phyloP scores from a whole-genome alignment of 495 filamentous ascomycete species.

The Talaromyces stipitatus region DNA sequence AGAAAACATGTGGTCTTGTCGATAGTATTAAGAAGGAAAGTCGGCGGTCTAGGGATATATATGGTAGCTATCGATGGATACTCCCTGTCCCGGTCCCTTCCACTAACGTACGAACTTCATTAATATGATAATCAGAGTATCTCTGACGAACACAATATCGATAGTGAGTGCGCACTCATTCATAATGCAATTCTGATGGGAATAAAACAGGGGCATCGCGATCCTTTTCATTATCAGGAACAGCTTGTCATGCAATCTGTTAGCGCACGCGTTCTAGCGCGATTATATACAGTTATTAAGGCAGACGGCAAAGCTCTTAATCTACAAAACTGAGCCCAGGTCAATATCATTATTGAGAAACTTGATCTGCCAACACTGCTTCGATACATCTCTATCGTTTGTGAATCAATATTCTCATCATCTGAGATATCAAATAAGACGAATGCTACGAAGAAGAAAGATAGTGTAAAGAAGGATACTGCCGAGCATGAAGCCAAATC shows the following conservation, averaged over 20 bases:
- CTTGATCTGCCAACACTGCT: conserved; percentile 1
- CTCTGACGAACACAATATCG: conserved; percentile 4
- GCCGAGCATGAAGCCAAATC: no score
- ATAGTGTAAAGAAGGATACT: no score
- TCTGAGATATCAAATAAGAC: not conserved
- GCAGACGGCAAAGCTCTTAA: not conserved
- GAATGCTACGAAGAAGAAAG: no score
- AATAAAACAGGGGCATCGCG: conserved; percentile 2
- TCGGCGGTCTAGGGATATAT: conserved; percentile 6
- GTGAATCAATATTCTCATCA: conserved; percentile 5
- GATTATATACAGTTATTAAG: conserved; percentile 4
- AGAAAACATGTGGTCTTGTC: conserved; percentile 8
- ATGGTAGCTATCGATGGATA: conserved; percentile 9
- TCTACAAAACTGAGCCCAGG: not conserved
- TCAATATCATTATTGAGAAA: conserved; percentile 3
- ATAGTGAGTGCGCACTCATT: conserved; percentile 11
- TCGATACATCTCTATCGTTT: conserved; percentile 1
- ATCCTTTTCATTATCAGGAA: conserved; percentile 9
- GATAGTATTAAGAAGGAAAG: conserved; percentile 6
- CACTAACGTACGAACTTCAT: conserved; percentile 10
- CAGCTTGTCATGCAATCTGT: conserved; percentile 8
- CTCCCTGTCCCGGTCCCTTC: conserved; percentile 10
- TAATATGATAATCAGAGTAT: conserved; percentile 5
- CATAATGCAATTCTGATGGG: conserved; percentile 10
- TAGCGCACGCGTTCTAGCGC: conserved; percentile 2